Evolutionary conservation across 78 protist genomes (phyloP).

Genomic region (Dictyostelium firmibasis): DNA sequence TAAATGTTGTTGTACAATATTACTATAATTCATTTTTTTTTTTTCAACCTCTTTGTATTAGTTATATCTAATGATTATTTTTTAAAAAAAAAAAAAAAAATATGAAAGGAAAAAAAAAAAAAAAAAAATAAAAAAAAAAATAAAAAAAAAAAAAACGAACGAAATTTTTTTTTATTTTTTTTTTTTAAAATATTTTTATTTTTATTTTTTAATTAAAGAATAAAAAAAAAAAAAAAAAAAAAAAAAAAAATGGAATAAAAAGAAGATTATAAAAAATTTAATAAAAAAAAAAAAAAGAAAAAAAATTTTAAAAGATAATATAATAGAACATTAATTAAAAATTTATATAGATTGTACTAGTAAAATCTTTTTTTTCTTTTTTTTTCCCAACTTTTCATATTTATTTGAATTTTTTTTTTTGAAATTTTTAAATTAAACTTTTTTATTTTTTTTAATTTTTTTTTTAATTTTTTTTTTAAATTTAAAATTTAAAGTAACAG

Average conservation of each 20-base stretch:
- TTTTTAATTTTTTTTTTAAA: background rate
- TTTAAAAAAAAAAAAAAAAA: too few species aligned
- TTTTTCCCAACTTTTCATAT: too few species aligned
- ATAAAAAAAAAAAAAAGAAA: too few species aligned
- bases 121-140: background rate
- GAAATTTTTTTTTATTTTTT: background rate
- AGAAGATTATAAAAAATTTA: background rate
- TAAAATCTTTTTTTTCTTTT: background rate
- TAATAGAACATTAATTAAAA: too few species aligned
- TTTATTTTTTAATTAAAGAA: background rate
- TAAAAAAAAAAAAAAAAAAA: background rate
- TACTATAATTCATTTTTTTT: slow-evolving; percentile 3
- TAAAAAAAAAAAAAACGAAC: background rate
- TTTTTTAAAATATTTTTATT: too few species aligned
- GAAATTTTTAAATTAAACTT: background rate
- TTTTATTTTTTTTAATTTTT: background rate
- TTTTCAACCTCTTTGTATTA: too few species aligned
- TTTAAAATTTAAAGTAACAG: background rate
- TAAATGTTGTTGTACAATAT: slow-evolving; percentile 6
- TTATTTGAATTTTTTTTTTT: background rate
- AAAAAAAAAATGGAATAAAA: background rate
- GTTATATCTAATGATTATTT: too few species aligned
- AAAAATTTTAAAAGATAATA: too few species aligned
- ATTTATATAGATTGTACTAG: too few species aligned
- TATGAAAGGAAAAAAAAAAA: background rate